A percentile compares a stretch with the other conserved stretches of the same genome.
phyloP scores from a whole-genome alignment of 495 filamentous ascomycete species.

The Hypoxylon perforatum region DNA sequence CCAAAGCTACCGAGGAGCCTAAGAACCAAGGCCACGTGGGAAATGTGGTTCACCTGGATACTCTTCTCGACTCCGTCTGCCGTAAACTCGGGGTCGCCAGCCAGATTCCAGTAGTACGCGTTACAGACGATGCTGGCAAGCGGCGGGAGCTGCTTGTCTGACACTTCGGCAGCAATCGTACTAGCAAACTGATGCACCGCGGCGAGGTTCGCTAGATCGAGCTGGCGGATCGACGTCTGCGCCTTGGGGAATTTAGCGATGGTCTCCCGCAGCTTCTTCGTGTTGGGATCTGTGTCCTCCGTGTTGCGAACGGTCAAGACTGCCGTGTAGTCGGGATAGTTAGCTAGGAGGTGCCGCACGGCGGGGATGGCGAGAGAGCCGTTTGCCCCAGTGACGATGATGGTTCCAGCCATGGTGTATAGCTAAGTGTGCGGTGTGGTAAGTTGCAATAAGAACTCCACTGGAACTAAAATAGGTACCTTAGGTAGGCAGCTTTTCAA shows the following conservation, averaged over 20 bases:
- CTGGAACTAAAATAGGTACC: slow-evolving; percentile 11
- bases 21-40: slow-evolving; percentile 57
- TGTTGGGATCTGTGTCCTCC: slow-evolving; percentile 55
- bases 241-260: slow-evolving; percentile 48
- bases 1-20: slow-evolving; percentile 57
- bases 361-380: slow-evolving; percentile 59
- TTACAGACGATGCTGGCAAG: slow-evolving; percentile 58
- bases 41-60: slow-evolving; percentile 58
- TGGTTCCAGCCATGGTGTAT: slow-evolving; percentile 46
- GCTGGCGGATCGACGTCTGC: slow-evolving; percentile 48
- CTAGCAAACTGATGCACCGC: slow-evolving; percentile 52
- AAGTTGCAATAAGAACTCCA: slow-evolving; percentile 13
- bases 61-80: slow-evolving; percentile 56
- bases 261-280: slow-evolving; percentile 50
- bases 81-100: slow-evolving; percentile 49
- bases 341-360: slow-evolving; percentile 51
- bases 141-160: slow-evolving; percentile 47
- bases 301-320: slow-evolving; percentile 58
- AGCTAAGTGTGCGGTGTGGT: slow-evolving; percentile 3
- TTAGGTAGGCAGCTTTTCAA: slow-evolving; percentile 11
- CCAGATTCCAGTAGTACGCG: slow-evolving; percentile 57
- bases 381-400: slow-evolving; percentile 63
- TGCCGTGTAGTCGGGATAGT: slow-evolving; percentile 50
- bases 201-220: slow-evolving; percentile 55
- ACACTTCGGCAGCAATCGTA: slow-evolving; percentile 41